Percentiles rank a stretch among this genome's conserved stretches.
These are phyloP conservation scores for Tuber microsphaerosporum DNA, from an alignment of 495 filamentous ascomycete species.

Conservation along the genomic window DNA sequence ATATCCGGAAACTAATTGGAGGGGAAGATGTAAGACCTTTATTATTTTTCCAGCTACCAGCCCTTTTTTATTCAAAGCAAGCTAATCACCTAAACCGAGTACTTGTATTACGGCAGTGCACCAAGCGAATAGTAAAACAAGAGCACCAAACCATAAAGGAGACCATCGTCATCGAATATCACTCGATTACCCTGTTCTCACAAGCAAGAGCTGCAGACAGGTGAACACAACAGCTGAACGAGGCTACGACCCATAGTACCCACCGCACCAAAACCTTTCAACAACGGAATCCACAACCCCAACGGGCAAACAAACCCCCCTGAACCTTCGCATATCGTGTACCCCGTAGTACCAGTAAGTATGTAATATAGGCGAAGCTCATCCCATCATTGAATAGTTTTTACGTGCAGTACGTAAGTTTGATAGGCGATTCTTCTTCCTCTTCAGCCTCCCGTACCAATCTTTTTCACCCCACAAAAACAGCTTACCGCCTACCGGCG, in stretches of 20 bases:
- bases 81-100: neutral
- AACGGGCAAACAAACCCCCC: neutral
- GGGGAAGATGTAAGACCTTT: neutral
- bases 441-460: neutral
- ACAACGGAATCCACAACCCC: neutral
- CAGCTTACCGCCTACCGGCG: neutral
- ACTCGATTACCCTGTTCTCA: neutral
- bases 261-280: neutral
- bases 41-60: neutral
- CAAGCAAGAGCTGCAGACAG: neutral
- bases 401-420: neutral
- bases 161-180: neutral
- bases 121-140: neutral
- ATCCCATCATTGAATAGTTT: neutral
- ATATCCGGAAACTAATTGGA: neutral
- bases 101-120: neutral
- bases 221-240: neutral
- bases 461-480: neutral
- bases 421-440: neutral
- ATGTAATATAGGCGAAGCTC: neutral
- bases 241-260: neutral
- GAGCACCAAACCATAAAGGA: neutral
- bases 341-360: neutral
- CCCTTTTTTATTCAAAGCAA: neutral
- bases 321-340: neutral